These are phyloP conservation scores for Globisporangium cederbergense DNA, from an alignment of 352 stramenopile species.

Conservation along the genomic window DNA sequence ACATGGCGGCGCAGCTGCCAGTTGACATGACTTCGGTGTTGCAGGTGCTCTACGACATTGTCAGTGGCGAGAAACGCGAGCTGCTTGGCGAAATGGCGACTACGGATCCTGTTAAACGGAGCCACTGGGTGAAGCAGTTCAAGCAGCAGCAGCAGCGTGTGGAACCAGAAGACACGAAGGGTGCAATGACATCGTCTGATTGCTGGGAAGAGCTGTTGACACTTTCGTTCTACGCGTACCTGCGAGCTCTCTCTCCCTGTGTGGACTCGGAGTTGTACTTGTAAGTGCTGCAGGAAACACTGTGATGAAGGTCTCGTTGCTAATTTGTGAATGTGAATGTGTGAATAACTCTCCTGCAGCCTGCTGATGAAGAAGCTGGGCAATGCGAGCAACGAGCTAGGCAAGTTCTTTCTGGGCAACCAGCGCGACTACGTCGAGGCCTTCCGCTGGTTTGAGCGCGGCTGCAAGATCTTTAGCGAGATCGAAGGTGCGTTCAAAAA, in stretches of 20 bases:
- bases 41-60: constrained; percentile 33
- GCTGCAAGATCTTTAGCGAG: constrained; percentile 73
- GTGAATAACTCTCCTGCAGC: constrained; percentile 22
- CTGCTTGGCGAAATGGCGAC: constrained; percentile 8
- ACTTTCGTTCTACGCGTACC: constrained; percentile 65
- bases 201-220: constrained; percentile 27
- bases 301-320: not conserved
- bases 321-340: constrained; percentile 14
- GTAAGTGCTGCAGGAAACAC: constrained; percentile 35
- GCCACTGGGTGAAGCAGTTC: constrained; percentile 5
- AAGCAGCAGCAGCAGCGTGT: not conserved
- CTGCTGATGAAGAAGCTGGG: constrained; percentile 85
- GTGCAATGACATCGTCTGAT: not conserved
- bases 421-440: constrained; percentile 48
- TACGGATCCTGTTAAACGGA: not conserved
- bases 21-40: constrained; percentile 20
- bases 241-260: constrained; percentile 53
- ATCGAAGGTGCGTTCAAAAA: constrained; percentile 58
- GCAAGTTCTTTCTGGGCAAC: constrained; percentile 58
- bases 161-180: not conserved
- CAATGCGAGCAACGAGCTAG: constrained; percentile 82
- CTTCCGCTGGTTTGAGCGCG: constrained; percentile 77
- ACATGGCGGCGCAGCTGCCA: constrained; percentile 58
- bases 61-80: constrained; percentile 46
- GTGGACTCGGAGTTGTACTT: constrained; percentile 82